Evolutionary conservation across 2,329 filamentous ascomycete species (phyloP).

Genomic region (Colletotrichum endophyticum): DNA sequence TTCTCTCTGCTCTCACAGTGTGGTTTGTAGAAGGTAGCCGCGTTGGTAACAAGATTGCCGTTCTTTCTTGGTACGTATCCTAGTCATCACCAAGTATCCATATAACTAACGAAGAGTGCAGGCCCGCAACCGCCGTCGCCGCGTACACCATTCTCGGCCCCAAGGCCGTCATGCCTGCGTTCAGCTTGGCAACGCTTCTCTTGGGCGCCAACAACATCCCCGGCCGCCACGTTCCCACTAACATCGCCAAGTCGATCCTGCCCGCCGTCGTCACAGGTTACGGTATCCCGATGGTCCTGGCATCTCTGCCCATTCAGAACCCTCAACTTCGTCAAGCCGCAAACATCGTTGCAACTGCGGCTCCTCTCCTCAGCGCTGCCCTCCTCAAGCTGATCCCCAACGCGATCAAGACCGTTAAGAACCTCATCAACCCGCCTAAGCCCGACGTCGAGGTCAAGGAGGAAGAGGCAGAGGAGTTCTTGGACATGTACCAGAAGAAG

Average conservation of each 20-base stretch:
- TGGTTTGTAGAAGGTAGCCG: background rate
- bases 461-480: background rate
- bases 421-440: background rate
- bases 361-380: background rate
- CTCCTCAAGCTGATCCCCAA: background rate
- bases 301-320: background rate
- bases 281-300: background rate
- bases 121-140: background rate
- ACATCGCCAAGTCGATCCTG: background rate
- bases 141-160: background rate
- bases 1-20: background rate
- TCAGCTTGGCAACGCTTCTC: background rate
- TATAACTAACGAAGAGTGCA: background rate
- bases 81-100: background rate
- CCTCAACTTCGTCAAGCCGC: background rate
- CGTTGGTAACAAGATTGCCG: background rate
- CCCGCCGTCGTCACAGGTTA: background rate
- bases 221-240: background rate
- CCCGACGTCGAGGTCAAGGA: background rate
- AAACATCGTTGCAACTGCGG: background rate
- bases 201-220: background rate
- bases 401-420: background rate
- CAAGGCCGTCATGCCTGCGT: background rate
- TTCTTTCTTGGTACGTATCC: background rate
- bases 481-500: background rate